Percentiles rank a stretch among this genome's conserved stretches.
phyloP scores from a whole-genome alignment of 179 eudicot species.

The Silene noctiflora region DNA sequence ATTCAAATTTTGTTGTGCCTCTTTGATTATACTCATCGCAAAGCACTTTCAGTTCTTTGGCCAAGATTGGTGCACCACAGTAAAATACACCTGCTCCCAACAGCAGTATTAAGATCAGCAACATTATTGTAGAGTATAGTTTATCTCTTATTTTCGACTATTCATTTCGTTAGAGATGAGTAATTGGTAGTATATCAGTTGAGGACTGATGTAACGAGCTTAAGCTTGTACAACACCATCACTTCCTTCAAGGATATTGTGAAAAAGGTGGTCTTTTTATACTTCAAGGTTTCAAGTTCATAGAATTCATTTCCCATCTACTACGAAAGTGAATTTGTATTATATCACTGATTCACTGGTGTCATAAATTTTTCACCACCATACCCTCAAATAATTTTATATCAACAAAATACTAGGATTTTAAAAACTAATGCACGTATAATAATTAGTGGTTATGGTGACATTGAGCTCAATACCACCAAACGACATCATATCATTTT shows the following conservation, averaged over 20 bases:
- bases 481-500: too few relatives aligned
- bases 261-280: too few relatives aligned
- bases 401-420: too few relatives aligned
- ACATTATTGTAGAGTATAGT: not conserved
- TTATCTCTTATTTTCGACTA: not conserved
- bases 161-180: too few relatives aligned
- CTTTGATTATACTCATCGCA: slow-evolving; percentile 86
- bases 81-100: slow-evolving; percentile 78
- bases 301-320: not conserved
- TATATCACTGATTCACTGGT: not conserved
- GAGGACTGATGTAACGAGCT: not conserved
- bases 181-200: not conserved
- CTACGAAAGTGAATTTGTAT: not conserved
- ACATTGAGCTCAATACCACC: not conserved
- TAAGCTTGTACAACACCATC: not conserved
- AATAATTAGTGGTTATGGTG: not conserved
- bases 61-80: slow-evolving; percentile 75
- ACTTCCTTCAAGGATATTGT: too few relatives aligned
- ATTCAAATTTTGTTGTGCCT: slow-evolving; percentile 84
- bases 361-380: not conserved
- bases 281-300: not conserved
- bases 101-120: not conserved
- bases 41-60: slow-evolving; percentile 69
- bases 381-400: too few relatives aligned
- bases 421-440: too few relatives aligned